These are phyloP conservation scores for Leccinum variabile DNA, from an alignment of 1,284 basidiomycete genomes.

Conservation along the genomic window DNA sequence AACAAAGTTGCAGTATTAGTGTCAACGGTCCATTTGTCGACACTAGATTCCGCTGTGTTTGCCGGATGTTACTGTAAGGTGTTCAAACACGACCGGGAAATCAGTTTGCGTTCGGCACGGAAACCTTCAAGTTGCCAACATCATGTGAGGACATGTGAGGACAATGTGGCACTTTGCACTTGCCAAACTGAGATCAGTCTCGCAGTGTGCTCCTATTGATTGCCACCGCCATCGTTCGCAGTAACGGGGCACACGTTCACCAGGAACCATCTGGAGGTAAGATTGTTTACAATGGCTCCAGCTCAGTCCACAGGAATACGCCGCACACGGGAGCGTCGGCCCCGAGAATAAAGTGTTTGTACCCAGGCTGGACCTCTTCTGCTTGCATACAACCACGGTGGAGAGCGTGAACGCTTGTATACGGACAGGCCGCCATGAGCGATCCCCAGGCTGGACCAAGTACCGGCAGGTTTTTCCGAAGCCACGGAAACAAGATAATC, in stretches of 20 bases:
- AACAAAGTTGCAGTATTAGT: background rate
- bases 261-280: background rate
- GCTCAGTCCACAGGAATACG: background rate
- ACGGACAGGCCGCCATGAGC: background rate
- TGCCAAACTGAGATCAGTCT: background rate
- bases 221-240: background rate
- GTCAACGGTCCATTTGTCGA: background rate
- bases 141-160: background rate
- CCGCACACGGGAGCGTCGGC: background rate
- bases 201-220: background rate
- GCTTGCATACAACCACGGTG: background rate
- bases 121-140: background rate
- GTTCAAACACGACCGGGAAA: background rate
- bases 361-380: background rate
- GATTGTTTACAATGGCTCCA: background rate
- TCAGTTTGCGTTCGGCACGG: background rate
- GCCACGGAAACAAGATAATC: background rate
- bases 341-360: background rate
- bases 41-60: background rate
- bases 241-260: background rate
- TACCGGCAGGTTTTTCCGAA: background rate
- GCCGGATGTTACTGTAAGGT: background rate
- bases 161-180: background rate
- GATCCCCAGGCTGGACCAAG: background rate
- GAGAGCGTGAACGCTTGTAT: background rate